phyloP scores from a whole-genome alignment of 228 moss, liverwort and hornwort species.

The Sphagnum fallax region DNA sequence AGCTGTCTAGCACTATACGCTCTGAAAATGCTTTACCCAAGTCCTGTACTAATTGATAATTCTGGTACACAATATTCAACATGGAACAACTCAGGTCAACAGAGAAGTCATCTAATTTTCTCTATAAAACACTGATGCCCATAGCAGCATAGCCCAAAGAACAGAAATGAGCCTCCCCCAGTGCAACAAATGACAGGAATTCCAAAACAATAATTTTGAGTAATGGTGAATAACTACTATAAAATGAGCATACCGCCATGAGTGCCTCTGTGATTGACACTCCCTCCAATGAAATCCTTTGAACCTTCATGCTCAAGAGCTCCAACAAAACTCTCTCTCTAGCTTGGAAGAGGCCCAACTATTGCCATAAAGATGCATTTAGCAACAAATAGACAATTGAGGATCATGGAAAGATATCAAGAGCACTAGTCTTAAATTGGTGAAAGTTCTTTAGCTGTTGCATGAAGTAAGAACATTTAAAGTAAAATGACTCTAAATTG shows the following conservation, averaged over 20 bases:
- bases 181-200: too few relatives aligned
- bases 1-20: constrained; percentile 30
- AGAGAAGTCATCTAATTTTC: neutral
- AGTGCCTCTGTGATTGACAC: constrained; percentile 36
- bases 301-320: constrained; percentile 32
- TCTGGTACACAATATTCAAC: constrained; percentile 9
- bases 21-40: constrained; percentile 41
- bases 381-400: neutral
- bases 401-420: neutral
- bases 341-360: constrained; percentile 34
- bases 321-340: constrained; percentile 36
- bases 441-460: neutral
- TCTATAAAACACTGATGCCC: neutral
- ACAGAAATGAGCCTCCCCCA: neutral
- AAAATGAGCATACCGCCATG: constrained; percentile 38
- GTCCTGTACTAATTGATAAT: constrained; percentile 34
- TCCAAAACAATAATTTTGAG: too few relatives aligned
- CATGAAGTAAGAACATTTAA: too few relatives aligned
- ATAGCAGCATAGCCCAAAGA: neutral
- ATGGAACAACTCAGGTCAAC: neutral
- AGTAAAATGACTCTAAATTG: too few relatives aligned
- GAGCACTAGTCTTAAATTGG: too few relatives aligned
- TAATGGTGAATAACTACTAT: too few relatives aligned
- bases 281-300: constrained; percentile 13
- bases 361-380: neutral